phyloP scores from a whole-genome alignment of 1,284 basidiomycete genomes.

The Moesziomyces parantarcticus region DNA sequence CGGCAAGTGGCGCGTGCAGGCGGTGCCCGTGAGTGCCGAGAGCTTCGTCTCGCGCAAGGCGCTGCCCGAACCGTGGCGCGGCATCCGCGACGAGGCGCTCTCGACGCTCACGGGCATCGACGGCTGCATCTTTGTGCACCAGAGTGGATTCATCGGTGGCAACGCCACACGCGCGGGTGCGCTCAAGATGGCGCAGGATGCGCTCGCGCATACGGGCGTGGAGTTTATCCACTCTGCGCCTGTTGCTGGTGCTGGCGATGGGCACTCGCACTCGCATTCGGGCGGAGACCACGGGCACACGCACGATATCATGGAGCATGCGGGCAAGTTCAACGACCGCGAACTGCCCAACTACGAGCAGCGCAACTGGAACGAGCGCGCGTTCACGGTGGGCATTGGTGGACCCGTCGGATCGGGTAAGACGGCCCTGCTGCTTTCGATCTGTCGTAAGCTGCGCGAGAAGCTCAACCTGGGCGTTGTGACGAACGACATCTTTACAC shows the following conservation, averaged over 20 bases:
- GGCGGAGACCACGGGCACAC: slow-evolving; percentile 64
- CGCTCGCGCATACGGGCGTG: slow-evolving; percentile 67
- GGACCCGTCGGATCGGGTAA: slow-evolving; percentile 96
- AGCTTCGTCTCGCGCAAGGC: slow-evolving; percentile 91
- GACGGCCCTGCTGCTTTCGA: slow-evolving; percentile 89
- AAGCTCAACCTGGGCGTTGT: slow-evolving; percentile 86
- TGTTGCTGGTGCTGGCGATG: slow-evolving; percentile 10
- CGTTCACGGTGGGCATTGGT: slow-evolving; percentile 96
- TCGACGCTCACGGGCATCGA: slow-evolving; percentile 79
- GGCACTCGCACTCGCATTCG: slow-evolving; percentile 44
- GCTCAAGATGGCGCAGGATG: slow-evolving; percentile 80
- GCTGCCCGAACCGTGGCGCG: slow-evolving; percentile 91
- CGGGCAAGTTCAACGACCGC: slow-evolving; percentile 90
- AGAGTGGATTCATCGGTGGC: slow-evolving; percentile 95
- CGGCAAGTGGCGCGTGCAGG: slow-evolving; percentile 89
- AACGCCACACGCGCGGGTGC: slow-evolving; percentile 88
- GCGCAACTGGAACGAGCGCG: slow-evolving; percentile 89
- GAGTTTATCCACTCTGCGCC: slow-evolving; percentile 27
- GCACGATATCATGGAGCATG: slow-evolving; percentile 46
- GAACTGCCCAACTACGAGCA: slow-evolving; percentile 88
- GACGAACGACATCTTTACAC: slow-evolving; percentile 72
- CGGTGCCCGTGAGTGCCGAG: slow-evolving; percentile 83
- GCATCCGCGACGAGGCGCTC: slow-evolving; percentile 84
- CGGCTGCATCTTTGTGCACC: slow-evolving; percentile 91
- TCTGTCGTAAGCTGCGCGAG: slow-evolving; percentile 85